Base-by-base conservation (phyloP, 768 basidiomycete species). In the Serendipita sp. region DNA sequence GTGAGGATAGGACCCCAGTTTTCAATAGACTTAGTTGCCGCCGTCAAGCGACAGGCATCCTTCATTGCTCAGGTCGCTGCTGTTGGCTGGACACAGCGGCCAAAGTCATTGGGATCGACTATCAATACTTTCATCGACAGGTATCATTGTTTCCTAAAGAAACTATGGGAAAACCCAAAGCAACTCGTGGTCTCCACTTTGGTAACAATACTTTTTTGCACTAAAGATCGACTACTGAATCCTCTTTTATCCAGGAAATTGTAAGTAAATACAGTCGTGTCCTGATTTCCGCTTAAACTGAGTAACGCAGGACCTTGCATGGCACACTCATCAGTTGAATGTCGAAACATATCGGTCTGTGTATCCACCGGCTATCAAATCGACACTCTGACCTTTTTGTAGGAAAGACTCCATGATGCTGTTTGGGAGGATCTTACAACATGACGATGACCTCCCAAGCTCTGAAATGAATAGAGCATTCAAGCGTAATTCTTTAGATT, bases 281-380 rank as follows among this genome's bases (percentile, higher is more conserved):
- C 11, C 3, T 24, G 0, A 60, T 4, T 8, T 30, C 37, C 11
- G 24, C n/a, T n/a, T 38, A 8, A 60, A 3, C n/a, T 1, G 58
- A 48, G 7, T 41, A 24, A 28, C 44, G 15, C 37, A 63, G 64
- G 68, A 69, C 18, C 58, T 69, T 3, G 66, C 68, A 16, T 69
- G 68, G 68, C 68, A 69, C 38, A 69, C 68, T 1, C 68, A 69
- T 45, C 68, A 69, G 37, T 65, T 69, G 1, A 62, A 67, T 16
- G 58, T 60, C 38, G 65, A 56, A 47, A n/a, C n/a, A 3, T 68
- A 68, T 30, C 24, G 66, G 65, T 68, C 15, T 41, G 64, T 28
- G 10, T 37, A 18, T 54, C 2, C 48, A 8, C 7, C 30, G 18
- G 48, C n/a, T n/a, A 51, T 51, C n/a, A n/a, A 3, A n/a, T 11